Percentiles rank a stretch among this genome's conserved stretches.
These are phyloP conservation scores for Tylopilus sp. DNA, from an alignment of 1,284 basidiomycete species.

Conservation along the genomic window DNA sequence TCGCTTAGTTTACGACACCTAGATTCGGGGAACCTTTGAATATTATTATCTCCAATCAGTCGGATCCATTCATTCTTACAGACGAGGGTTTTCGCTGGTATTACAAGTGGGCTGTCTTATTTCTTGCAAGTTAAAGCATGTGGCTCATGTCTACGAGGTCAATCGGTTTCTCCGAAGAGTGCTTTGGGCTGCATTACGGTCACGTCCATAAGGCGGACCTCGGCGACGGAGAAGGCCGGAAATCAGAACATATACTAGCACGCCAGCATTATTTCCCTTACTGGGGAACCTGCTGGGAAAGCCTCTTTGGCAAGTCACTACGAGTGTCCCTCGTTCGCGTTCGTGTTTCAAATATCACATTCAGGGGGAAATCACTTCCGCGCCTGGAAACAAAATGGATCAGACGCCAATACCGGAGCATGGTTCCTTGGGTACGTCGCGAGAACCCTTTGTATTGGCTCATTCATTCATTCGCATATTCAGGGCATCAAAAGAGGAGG, in stretches of 20 bases:
- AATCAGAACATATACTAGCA: conserved; percentile 60
- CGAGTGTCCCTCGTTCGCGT: conserved; percentile 12
- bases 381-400: conserved; percentile 72
- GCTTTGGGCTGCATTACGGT: conserved; percentile 69
- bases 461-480: neutral
- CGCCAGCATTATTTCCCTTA: conserved; percentile 64
- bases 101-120: conserved; percentile 43
- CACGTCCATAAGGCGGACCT: conserved; percentile 63
- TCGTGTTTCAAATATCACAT: neutral
- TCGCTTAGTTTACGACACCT: conserved; percentile 55
- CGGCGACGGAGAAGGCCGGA: conserved; percentile 64
- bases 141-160: conserved; percentile 44
- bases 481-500: conserved; percentile 72
- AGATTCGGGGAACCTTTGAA: conserved; percentile 72
- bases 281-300: conserved; percentile 73
- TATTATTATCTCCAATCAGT: conserved; percentile 54
- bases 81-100: conserved; percentile 59
- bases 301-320: conserved; percentile 50
- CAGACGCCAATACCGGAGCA: conserved; percentile 56
- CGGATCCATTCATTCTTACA: conserved; percentile 65
- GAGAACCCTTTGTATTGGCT: neutral
- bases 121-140: neutral
- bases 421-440: conserved; percentile 65
- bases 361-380: conserved; percentile 62
- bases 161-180: conserved; percentile 74